Conservation (phyloP, 257 asterid genomes). For the Capsicum baccatum region DNA sequence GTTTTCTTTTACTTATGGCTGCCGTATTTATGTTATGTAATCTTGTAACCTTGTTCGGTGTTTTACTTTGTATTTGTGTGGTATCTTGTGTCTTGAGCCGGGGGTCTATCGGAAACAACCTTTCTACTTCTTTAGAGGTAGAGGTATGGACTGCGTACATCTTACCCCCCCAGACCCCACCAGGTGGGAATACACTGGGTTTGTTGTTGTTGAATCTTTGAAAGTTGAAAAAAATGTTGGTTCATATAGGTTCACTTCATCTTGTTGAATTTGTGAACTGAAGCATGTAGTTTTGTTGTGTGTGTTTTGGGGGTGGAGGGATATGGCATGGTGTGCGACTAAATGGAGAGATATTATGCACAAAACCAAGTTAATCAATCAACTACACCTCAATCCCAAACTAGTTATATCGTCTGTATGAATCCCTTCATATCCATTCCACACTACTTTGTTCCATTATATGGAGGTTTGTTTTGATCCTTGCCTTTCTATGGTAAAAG, state of each 20-base stretch:
- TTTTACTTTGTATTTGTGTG: too few relatives aligned
- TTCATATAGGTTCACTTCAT: not conserved
- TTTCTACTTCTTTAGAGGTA: too few relatives aligned
- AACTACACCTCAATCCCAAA: not conserved
- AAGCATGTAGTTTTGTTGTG: not conserved
- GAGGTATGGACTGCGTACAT: too few relatives aligned
- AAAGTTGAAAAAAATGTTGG: not conserved
- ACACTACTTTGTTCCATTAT: not conserved
- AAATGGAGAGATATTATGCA: slow-evolving; percentile 4
- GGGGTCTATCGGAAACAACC: too few relatives aligned
- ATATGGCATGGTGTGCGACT: not conserved
- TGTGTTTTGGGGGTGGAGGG: slow-evolving; percentile 5
- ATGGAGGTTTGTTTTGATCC: not conserved
- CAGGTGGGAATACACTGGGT: too few relatives aligned
- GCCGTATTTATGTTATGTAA: too few relatives aligned
- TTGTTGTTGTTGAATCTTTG: not conserved
- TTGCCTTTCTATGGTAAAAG: slow-evolving; percentile 1
- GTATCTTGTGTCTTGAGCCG: too few relatives aligned
- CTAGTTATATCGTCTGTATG: not conserved
- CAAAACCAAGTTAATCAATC: slow-evolving; percentile 21
- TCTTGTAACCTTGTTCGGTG: too few relatives aligned
- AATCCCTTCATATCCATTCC: slow-evolving; percentile 22
- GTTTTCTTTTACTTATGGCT: too few relatives aligned
- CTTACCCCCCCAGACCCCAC: too few relatives aligned
- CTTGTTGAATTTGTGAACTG: slow-evolving; percentile 18